Base-by-base conservation (phyloP, 148 eudicot species). In the Fagopyrum homotropicum region DNA sequence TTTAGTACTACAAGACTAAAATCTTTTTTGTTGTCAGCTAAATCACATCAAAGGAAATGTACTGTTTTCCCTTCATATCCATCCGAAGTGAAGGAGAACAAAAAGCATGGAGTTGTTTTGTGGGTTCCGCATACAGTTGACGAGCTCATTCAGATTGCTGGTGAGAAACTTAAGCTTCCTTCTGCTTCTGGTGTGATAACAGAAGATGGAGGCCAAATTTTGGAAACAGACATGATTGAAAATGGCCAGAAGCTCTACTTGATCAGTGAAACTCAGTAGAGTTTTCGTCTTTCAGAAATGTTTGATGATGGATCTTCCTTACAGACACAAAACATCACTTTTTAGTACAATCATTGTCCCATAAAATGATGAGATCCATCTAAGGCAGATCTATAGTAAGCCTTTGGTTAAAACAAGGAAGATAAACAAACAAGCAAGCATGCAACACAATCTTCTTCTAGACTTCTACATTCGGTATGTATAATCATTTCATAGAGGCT, bases 211-310 rank as follows among this genome's bases (percentile, higher is more conserved):
- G 97, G 98, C 78, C 79, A 79, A 84, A 84, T 95, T 74, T 52
- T 81, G 72, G 97, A 95, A 79, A 86, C 82, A 15, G 87, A 89
- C 80, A 79, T 95, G 92, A 89, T 95, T 19, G 86, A 77, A 47
- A 84, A 92, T 76, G 86, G 89, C 50, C 93, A 95, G 81, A 92
- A 89, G 74, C 75, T 95, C 81, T 92, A 90, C 74, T 76, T 95
- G 78, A 80, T 84, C 72, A 69, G 72, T 54, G 79, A 87, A 75
- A 81, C 87, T 61, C 77, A 80, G 16, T 86, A 73, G 77, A 73
- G 2, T 5, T 29, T 11, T 57, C 30, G 30, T 8, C 9, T 7
- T 17, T 52, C 17, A 4, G 57, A 52, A 52, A 52, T 52, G 57
- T 52, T 17, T 52, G 57, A 15, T 52, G 57, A 16, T 51, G n/a